Evolutionary conservation across 305 asterid species (phyloP).

Genomic region (Solanum hybrid): DNA sequence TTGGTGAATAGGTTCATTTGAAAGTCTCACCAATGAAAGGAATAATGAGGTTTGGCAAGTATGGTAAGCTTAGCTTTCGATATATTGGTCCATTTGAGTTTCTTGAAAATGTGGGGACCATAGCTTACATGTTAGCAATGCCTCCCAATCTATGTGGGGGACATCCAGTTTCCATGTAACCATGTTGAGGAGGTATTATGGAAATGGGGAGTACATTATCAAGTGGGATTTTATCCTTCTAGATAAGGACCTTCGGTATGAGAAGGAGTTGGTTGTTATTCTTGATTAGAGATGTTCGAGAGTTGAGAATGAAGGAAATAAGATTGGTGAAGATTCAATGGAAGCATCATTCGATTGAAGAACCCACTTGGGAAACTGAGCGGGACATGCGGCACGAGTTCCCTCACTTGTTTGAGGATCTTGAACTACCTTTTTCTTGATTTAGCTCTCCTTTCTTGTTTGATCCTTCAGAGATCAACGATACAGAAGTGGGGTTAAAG

Average conservation of each 20-base stretch:
- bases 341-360: not conserved
- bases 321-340: not conserved
- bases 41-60: not conserved
- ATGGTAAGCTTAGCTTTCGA: not conserved
- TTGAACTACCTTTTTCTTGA: not conserved
- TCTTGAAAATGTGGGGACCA: not conserved
- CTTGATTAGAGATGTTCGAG: not conserved
- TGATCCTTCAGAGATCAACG: not conserved
- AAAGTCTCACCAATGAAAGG: not conserved
- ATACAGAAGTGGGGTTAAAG: too few species aligned
- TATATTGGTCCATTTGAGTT: not conserved
- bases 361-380: not conserved
- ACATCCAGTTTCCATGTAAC: not conserved
- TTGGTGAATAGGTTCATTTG: not conserved
- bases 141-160: not conserved
- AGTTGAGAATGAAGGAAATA: not conserved
- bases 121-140: not conserved
- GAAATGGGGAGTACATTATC: not conserved
- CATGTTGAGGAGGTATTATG: not conserved
- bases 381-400: not conserved
- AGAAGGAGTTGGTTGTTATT: not conserved
- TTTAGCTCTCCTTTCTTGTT: not conserved
- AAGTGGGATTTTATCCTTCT: not conserved
- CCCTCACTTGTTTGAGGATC: not conserved
- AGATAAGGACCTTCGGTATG: not conserved